Conservation (phyloP, 805 yeast species). For the Cephaloascus albidus region DNA sequence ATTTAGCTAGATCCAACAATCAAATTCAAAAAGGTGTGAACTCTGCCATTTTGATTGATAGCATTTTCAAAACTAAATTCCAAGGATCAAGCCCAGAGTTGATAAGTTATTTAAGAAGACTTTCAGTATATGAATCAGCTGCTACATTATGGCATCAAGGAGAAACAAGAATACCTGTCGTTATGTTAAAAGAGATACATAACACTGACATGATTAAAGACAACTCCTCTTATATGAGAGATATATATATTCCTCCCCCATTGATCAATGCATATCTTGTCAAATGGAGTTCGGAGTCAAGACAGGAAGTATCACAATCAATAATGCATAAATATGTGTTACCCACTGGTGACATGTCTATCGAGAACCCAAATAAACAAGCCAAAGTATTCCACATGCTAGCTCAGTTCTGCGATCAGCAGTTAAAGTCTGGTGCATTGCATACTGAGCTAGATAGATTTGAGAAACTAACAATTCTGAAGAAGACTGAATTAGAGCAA, state of each 20-base stretch:
- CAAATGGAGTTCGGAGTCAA: slow-evolving; percentile 64
- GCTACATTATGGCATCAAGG: slow-evolving; percentile 57
- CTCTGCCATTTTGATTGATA: slow-evolving; percentile 34
- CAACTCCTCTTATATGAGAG: neutral
- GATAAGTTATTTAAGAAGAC: slow-evolving; percentile 6
- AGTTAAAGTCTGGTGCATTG: slow-evolving; percentile 35
- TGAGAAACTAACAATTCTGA: slow-evolving; percentile 28
- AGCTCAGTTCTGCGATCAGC: slow-evolving; percentile 69
- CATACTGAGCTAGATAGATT: slow-evolving; percentile 33
- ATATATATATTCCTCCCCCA: slow-evolving; percentile 10
- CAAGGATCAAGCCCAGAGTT: slow-evolving; percentile 4
- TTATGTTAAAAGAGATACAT: slow-evolving; percentile 28
- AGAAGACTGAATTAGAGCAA: slow-evolving; percentile 38
- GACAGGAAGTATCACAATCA: slow-evolving; percentile 53
- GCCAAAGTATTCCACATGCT: slow-evolving; percentile 46
- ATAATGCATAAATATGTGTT: slow-evolving; percentile 51
- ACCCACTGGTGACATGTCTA: slow-evolving; percentile 22
- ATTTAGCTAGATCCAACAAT: slow-evolving; percentile 22
- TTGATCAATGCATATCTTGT: slow-evolving; percentile 36
- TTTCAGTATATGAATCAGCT: slow-evolving; percentile 42
- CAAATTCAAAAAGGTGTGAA: slow-evolving; percentile 43
- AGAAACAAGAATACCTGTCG: slow-evolving; percentile 46
- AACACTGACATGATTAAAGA: neutral
- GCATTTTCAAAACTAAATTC: slow-evolving; percentile 17
- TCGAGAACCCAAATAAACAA: slow-evolving; percentile 12